These are phyloP conservation scores for Oemleria cerasiformis DNA, from an alignment of 306 rosid species.

Conservation along the genomic window DNA sequence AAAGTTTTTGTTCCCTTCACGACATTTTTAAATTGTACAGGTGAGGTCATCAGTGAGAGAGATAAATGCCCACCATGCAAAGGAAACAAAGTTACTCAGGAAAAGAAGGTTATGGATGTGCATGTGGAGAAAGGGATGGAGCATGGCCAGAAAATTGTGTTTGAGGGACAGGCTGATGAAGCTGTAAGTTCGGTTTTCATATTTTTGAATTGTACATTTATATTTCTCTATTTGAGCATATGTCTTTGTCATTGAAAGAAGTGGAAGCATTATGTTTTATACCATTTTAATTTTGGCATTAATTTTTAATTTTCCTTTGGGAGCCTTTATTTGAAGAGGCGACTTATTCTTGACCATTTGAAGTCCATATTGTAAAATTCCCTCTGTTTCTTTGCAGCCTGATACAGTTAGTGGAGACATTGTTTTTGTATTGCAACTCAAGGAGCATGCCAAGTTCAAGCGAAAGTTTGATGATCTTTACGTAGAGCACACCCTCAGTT, in stretches of 20 bases:
- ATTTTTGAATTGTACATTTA: not conserved
- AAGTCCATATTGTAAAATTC: not conserved
- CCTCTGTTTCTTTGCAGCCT: constrained; percentile 41
- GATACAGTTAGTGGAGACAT: constrained; percentile 70
- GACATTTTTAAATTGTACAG: constrained; percentile 34
- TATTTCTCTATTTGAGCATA: not conserved
- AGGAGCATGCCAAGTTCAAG: constrained; percentile 66
- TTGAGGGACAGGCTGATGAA: constrained; percentile 76
- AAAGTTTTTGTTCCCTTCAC: not conserved
- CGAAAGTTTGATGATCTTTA: constrained; percentile 53
- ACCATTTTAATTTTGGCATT: not conserved
- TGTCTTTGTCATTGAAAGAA: not conserved
- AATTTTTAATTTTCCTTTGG: not conserved
- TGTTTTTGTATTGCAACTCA: constrained; percentile 61
- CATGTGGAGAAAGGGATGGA: constrained; percentile 76
- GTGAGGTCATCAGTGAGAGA: constrained; percentile 67
- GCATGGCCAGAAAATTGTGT: constrained; percentile 63
- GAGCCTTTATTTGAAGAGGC: not conserved
- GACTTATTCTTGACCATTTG: not conserved
- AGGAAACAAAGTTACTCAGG: constrained; percentile 54
- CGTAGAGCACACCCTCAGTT: constrained; percentile 54
- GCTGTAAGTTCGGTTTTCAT: constrained; percentile 40
- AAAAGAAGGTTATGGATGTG: constrained; percentile 74
- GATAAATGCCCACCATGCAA: constrained; percentile 76
- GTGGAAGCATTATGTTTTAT: not conserved